Evolutionary conservation across 208 protist species (phyloP).

Genomic region (Phytomonas francai): DNA sequence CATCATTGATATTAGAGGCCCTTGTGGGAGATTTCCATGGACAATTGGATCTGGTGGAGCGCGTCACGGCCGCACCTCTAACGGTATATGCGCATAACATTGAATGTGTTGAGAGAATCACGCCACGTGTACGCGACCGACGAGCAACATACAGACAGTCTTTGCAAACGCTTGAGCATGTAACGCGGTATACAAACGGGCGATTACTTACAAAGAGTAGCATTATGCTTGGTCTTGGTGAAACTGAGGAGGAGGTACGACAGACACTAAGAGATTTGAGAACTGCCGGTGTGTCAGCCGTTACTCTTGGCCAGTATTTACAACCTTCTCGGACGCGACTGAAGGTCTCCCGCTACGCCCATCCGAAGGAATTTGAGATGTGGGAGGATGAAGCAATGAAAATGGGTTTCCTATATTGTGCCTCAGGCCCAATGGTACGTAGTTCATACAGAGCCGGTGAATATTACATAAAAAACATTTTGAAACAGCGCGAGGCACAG

Average conservation of each 20-base stretch:
- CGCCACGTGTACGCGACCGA: conserved; percentile 90
- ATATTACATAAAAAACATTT: conserved; percentile 93
- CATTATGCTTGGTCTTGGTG: conserved; percentile 98
- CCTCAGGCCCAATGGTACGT: conserved; percentile 92
- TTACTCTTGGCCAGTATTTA: conserved; percentile 97
- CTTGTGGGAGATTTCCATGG: conserved; percentile 97
- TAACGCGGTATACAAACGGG: conserved; percentile 74
- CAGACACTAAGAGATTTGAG: conserved; percentile 93
- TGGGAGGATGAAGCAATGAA: conserved; percentile 90
- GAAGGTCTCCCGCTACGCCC: conserved; percentile 95
- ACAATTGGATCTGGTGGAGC: conserved; percentile 70
- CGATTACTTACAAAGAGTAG: conserved; percentile 95
- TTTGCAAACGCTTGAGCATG: conserved; percentile 87
- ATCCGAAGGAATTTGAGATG: conserved; percentile 95
- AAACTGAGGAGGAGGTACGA: conserved; percentile 93
- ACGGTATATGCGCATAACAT: conserved; percentile 99
- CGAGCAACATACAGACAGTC: conserved; percentile 95
- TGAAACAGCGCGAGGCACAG: conserved; percentile 52
- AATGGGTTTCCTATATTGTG: conserved; percentile 97
- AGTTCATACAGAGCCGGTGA: conserved; percentile 95
- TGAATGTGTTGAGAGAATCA: conserved; percentile 94
- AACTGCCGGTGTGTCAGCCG: conserved; percentile 84
- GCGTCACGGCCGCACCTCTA: conserved; percentile 88
- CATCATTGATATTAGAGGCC: conserved; percentile 91
- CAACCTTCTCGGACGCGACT: conserved; percentile 94